Evolutionary conservation across 139 green algal species (phyloP).

Genomic region (Micractinium sp.): DNA sequence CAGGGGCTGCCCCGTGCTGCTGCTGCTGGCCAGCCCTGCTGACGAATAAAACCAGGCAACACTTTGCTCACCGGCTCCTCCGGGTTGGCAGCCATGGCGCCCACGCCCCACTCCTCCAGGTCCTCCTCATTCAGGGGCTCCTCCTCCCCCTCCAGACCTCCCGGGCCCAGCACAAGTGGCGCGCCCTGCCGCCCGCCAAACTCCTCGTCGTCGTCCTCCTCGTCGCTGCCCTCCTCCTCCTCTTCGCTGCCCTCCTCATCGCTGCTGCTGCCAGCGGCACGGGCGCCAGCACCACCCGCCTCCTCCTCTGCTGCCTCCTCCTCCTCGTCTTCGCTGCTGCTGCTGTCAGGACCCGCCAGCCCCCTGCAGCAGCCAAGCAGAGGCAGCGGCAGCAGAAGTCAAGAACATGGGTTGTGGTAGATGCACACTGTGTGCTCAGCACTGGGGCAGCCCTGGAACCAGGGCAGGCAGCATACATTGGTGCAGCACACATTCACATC

Average conservation of each 20-base stretch:
- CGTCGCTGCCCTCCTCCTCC: slow-evolving; percentile 15
- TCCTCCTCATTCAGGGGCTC: slow-evolving; percentile 33
- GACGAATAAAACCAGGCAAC: not conserved
- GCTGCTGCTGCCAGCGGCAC: slow-evolving; percentile 16
- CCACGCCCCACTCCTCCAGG: slow-evolving; percentile 74
- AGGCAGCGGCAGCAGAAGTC: not conserved
- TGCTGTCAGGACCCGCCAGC: slow-evolving; percentile 43
- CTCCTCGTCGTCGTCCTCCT: slow-evolving; percentile 46
- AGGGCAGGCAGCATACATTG: too few species aligned
- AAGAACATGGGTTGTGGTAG: not conserved
- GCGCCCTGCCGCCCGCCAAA: not conserved
- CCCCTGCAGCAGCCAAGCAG: slow-evolving; percentile 40
- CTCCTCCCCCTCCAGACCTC: slow-evolving; percentile 30
- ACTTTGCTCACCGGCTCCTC: slow-evolving; percentile 51
- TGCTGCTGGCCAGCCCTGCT: too few species aligned
- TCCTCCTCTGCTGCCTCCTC: slow-evolving; percentile 1
- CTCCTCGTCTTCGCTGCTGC: slow-evolving; percentile 41
- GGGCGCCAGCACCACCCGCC: not conserved
- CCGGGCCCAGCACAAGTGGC: not conserved
- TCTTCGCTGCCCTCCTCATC: slow-evolving; percentile 38
- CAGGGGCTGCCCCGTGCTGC: too few species aligned
- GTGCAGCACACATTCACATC: too few species aligned
- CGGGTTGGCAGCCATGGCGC: slow-evolving; percentile 76
- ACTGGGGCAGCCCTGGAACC: too few species aligned
- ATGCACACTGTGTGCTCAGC: not conserved